These are phyloP conservation scores for Hippophae tibetana DNA, from an alignment of 306 rosid species.

Conservation along the genomic window DNA sequence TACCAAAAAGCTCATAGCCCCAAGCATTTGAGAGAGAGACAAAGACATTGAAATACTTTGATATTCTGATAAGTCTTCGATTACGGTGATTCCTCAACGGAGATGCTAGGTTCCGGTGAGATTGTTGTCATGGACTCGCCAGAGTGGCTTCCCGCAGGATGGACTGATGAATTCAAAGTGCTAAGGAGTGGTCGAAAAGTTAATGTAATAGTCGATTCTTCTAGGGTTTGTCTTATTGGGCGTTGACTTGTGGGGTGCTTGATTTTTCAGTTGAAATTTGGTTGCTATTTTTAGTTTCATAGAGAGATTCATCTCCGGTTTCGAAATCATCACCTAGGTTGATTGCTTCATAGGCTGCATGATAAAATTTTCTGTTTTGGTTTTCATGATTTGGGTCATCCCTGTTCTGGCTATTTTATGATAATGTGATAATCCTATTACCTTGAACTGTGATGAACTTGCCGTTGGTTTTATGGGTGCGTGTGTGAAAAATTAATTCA, in stretches of 20 bases:
- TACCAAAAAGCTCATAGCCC: background rate
- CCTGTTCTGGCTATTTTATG: background rate
- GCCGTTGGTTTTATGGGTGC: background rate
- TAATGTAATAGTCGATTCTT: constrained; percentile 25
- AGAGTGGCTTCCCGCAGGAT: constrained; percentile 45
- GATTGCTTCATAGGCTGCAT: background rate
- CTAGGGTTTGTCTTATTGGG: constrained; percentile 4
- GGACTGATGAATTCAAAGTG: constrained; percentile 28
- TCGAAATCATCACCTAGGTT: background rate
- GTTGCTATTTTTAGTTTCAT: background rate
- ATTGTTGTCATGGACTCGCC: constrained; percentile 29
- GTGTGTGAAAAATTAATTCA: background rate
- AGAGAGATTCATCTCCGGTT: background rate
- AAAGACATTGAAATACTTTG: constrained; percentile 1
- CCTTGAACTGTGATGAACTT: background rate
- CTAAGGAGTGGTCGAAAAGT: constrained; percentile 34
- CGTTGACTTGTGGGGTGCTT: constrained; percentile 1
- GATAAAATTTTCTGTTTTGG: background rate
- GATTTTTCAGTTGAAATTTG: background rate
- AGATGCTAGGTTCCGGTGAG: background rate
- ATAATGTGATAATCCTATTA: background rate
- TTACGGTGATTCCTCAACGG: constrained; percentile 19
- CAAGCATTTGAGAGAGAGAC: constrained; percentile 7
- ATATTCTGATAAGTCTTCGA: background rate
- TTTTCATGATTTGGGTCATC: background rate